A percentile compares a stretch with the other conserved stretches of the same genome.
Conservation (phyloP, 495 filamentous ascomycete genomes). For the Lepidopterella palustris region DNA sequence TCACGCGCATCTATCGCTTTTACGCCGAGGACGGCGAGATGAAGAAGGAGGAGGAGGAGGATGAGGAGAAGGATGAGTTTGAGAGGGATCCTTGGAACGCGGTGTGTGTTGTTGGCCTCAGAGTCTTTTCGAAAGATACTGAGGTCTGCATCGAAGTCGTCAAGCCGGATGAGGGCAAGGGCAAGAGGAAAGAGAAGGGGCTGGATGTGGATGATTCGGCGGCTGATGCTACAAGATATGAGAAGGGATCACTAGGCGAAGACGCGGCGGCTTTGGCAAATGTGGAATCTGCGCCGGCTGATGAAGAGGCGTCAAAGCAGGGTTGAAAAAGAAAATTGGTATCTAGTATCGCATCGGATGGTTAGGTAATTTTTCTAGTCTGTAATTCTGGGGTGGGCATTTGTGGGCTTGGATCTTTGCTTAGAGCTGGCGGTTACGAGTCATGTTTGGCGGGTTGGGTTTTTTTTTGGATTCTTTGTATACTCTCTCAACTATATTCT, state of each 20-base stretch:
- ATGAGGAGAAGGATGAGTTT: constrained; percentile 31
- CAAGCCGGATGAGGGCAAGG: constrained; percentile 46
- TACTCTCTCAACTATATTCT: no score
- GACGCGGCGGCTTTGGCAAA: no score
- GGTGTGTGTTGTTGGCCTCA: constrained; percentile 69
- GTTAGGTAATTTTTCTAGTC: no score
- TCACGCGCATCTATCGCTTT: constrained; percentile 5
- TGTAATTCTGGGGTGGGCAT: no score
- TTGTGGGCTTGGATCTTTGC: background rate
- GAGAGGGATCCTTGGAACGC: constrained; percentile 72
- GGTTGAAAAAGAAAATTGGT: no score
- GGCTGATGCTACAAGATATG: background rate
- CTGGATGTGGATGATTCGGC: constrained; percentile 49
- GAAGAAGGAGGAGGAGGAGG: constrained; percentile 4
- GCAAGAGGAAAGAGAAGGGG: constrained; percentile 40
- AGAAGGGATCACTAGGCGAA: no score
- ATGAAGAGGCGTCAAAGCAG: no score
- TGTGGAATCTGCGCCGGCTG: no score
- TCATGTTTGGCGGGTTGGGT: no score
- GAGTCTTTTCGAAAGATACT: constrained; percentile 61
- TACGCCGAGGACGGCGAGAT: background rate
- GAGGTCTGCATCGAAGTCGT: constrained; percentile 50
- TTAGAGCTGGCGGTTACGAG: no score
- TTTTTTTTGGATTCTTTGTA: no score
- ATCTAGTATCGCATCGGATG: no score